These are phyloP conservation scores for Cladosporium velox DNA, from an alignment of 2,329 filamentous ascomycete genomes.

Conservation along the genomic window DNA sequence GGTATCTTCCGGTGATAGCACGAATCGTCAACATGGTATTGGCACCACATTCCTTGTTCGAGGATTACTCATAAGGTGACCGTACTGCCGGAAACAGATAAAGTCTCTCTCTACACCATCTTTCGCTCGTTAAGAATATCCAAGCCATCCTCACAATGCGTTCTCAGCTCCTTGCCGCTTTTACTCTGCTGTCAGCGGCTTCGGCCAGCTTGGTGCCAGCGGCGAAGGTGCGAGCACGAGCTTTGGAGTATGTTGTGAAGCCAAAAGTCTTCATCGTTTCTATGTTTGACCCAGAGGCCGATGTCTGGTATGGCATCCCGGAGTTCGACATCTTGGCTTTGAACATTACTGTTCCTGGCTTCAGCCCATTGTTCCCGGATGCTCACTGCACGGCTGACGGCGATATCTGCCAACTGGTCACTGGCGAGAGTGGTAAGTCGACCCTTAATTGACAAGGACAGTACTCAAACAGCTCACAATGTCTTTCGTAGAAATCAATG, in stretches of 20 bases:
- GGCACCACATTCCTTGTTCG: neutral
- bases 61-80: neutral
- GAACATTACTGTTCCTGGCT: constrained; percentile 40
- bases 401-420: constrained; percentile 64
- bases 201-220: constrained; percentile 13
- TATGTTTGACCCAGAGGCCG: constrained; percentile 51
- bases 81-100: neutral
- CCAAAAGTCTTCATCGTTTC: constrained; percentile 66
- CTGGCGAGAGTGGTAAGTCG: constrained; percentile 56
- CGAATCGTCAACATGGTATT: neutral
- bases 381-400: constrained; percentile 64
- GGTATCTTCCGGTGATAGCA: neutral
- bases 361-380: constrained; percentile 35
- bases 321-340: constrained; percentile 39
- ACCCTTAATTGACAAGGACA: neutral
- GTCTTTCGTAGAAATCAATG: constrained; percentile 69
- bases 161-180: neutral
- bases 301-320: constrained; percentile 52
- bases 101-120: neutral
- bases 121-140: neutral
- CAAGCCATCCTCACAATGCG: neutral
- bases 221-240: neutral
- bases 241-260: constrained; percentile 37
- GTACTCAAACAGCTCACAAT: constrained; percentile 50
- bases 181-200: constrained; percentile 1